Percentiles rank a stretch among this genome's conserved stretches.
Conservation (phyloP, 257 asterid species). For the Gentiana dahurica region DNA sequence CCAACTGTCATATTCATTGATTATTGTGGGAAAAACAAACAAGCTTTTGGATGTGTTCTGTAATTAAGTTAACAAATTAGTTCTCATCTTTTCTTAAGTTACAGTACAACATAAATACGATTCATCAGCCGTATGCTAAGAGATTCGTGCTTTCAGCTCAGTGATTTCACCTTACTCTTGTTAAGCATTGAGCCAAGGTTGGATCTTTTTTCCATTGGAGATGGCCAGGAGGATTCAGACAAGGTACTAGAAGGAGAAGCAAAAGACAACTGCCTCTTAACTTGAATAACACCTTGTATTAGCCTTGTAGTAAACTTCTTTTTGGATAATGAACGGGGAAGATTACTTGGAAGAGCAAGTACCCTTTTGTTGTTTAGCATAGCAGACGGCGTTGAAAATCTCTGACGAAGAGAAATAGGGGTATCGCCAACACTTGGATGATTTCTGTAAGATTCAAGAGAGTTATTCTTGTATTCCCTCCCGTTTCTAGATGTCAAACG, state of each 20-base stretch:
- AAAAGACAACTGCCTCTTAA: conserved; percentile 30
- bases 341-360: conserved; percentile 16
- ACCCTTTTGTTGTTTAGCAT: conserved; percentile 46
- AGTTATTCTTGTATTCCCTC: conserved; percentile 9
- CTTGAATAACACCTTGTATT: conserved; percentile 46
- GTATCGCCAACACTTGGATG: conserved; percentile 20
- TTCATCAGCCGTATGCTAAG: conserved; percentile 55
- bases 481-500: conserved; percentile 33
- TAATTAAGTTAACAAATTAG: too few relatives aligned
- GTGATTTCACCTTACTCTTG: conserved; percentile 19
- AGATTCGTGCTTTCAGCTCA: conserved; percentile 33
- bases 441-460: conserved; percentile 23
- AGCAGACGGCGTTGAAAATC: conserved; percentile 34
- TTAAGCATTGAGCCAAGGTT: conserved; percentile 13
- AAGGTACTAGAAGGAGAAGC: conserved; percentile 43
- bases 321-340: conserved; percentile 53
- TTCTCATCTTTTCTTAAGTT: too few relatives aligned
- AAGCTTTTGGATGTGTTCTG: too few relatives aligned
- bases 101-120: background rate
- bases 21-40: too few relatives aligned
- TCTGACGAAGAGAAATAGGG: conserved; percentile 56
- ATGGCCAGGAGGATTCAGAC: conserved; percentile 57
- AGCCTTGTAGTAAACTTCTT: conserved; percentile 47
- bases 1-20: too few relatives aligned
- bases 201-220: conserved; percentile 18